A percentile compares a stretch with the other conserved stretches of the same genome.
Conservation (phyloP, 768 basidiomycete species). For the Kwoniella shandongensis region DNA sequence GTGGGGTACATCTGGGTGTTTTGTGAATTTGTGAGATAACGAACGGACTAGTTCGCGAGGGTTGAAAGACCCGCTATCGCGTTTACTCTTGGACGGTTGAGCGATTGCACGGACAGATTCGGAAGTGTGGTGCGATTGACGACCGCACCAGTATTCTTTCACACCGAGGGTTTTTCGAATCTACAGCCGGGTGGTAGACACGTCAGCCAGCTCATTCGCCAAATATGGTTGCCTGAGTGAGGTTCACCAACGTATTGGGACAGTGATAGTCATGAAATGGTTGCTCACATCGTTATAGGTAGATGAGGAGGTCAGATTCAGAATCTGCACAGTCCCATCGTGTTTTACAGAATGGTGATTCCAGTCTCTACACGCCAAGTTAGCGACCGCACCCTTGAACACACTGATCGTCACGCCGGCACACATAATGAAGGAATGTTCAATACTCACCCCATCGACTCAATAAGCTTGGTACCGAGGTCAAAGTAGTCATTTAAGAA, state of each 20-base stretch:
- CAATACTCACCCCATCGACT: slow-evolving; percentile 33
- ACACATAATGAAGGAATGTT: not conserved
- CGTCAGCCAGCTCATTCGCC: not conserved
- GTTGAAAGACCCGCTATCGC: slow-evolving; percentile 8
- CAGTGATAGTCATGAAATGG: too few relatives aligned
- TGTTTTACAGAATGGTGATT: slow-evolving; percentile 28
- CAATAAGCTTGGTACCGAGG: slow-evolving; percentile 26
- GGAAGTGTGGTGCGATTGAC: slow-evolving; percentile 26
- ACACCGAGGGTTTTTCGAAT: slow-evolving; percentile 23
- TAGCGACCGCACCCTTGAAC: not conserved
- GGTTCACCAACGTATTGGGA: too few relatives aligned
- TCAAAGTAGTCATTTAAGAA: slow-evolving; percentile 38
- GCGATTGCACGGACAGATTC: slow-evolving; percentile 8
- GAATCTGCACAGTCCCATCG: slow-evolving; percentile 37
- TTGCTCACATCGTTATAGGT: slow-evolving; percentile 9
- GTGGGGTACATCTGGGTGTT: slow-evolving; percentile 2
- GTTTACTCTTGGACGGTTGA: slow-evolving; percentile 1
- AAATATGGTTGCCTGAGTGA: too few relatives aligned
- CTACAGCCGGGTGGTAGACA: not conserved
- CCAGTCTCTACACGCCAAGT: slow-evolving; percentile 27
- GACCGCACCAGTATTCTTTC: slow-evolving; percentile 42
- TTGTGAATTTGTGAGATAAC: slow-evolving; percentile 13
- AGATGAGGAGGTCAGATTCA: slow-evolving; percentile 20
- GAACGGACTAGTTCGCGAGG: slow-evolving; percentile 15
- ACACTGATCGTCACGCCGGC: not conserved